Base-by-base conservation (phyloP, 2,329 filamentous ascomycete genomes). In the Colletotrichum plurivorum region DNA sequence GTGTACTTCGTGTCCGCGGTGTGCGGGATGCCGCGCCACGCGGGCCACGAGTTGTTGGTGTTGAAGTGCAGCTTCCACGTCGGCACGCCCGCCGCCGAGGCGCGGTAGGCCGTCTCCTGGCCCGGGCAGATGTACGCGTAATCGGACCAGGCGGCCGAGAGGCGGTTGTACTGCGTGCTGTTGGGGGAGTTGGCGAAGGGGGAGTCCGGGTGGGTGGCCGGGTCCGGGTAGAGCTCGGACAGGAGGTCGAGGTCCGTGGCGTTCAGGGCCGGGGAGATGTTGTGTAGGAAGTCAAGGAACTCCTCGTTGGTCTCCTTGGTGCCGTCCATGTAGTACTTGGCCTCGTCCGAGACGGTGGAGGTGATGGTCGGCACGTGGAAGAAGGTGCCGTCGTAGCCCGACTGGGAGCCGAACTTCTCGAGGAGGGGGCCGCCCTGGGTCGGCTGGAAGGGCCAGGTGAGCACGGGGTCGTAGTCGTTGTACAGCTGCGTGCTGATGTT, bases 51-150 rank as follows among this genome's bases (percentile, higher is more conserved):
- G 93, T 2, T 86, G 89, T 20, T 80, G 90, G 77, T 96, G 93
- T 81, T 76, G 41, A 80, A 94, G 92, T 0, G 93, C 95, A 22
- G 93, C 94, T 1, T 96, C 78, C 60, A 95, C 79, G 0, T 93
- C 90, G 0, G 89, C 91, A 16, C 90, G 90, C 75, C 91, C 88
- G 81, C 92, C 78, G 80, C 94, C 88, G 87, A 4, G 88, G 89
- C 0, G 90, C 79, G 73, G 90, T 80, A 76, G 1, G 82, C 81
- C 0, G 82, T 84, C 66, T 84, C 83, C n/a, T 84, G 82, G 0
- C 78, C 79, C 0, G 83, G 78, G 20, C 82, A 84, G 16, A 82
- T 80, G 66, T 84, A 84, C 36, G 79, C 82, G 57, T 82, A 84
- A 71, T 85, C 83, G 15, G 79, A 79, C 78, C 79, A 81, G 0